Evolutionary conservation across 495 filamentous ascomycete genomes (phyloP), one percentile per base, ranked within the genome.

Genomic region (Hypoxylon perforatum): DNA sequence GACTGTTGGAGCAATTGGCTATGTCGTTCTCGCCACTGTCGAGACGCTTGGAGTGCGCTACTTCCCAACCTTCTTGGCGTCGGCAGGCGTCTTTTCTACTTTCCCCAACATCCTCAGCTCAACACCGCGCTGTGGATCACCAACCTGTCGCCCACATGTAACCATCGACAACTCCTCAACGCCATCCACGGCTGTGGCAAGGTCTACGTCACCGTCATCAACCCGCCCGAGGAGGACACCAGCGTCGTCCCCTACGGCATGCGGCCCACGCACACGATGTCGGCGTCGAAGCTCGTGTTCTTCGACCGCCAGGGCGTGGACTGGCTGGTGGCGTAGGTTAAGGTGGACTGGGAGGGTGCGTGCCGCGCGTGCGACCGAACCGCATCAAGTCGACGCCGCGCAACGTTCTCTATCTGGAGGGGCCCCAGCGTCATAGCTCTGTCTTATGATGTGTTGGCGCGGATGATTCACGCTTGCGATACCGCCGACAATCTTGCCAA

Each of bases 1-100:
- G 18, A 83, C 82, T 12, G 76, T 88, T 23, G 91, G 91, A 19
- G 84, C 82, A 12, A 76, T 88, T 23, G 91, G 91, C 36, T 94
- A 94, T 70, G 79, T 91, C 38, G 76, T 92, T 3, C 83, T 89
- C 21, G 88, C 88, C 15, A 76, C 83, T 14, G 82, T 82, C 45
- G 78, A 77, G 4, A 77, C 81, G 3, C 84, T 88, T 2, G 87
- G 82, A 1, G 77, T 85, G 7, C 84, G 87, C 12, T 91, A 91
- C 57, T 81, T 86, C 30, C 86, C 84, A 5, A 84, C 88, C 2
- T 91, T 89, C 68, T 73, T 91, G 7, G 87, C 88, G 10, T 86
- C 87, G 1, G 83, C 82, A 35, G 88, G 88, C 15, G 80, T 89
- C 6, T 90, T 90, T 63, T 82, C 86, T 3, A 79, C n/a, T n/a